Evolutionary conservation across 768 basidiomycete species (phyloP), one percentile per base, ranked within the genome.

Genomic region (Asterophora lycoperdoides): DNA sequence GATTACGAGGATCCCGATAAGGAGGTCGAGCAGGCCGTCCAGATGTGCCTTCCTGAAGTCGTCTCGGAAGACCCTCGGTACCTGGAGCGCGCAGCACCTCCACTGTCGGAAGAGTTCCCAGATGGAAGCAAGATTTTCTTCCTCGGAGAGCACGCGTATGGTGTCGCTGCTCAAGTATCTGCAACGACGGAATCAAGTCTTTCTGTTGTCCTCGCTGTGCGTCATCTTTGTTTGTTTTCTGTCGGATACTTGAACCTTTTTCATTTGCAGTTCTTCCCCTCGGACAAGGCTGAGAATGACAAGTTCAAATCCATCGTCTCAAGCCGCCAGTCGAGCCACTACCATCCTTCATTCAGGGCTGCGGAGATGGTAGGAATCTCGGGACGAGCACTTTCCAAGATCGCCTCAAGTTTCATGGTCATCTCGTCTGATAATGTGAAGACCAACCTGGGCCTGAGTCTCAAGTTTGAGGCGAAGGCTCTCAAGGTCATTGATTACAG

Each of bases 391-490:
- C 66, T 99, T 11, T 86, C 93, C 9, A 89, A 84, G 66, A 90
- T 99, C 56, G 90, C 92, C 0, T 94, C 95, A 9, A 95, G 89
- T 61, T 84, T 97, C 61, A 84, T 97, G 83, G 89, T 97, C 35
- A 65, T 91, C 48, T 80, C 79, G 0, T 70, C 78, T 0, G 91
- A 91, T 59, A 78, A 78, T 8, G 75, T 79, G 49, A 97, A 96
- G 71, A 79, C 77, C 47, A 98, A 99, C 62, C 69, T 98, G 26
- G 96, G 96, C 2, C 77, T 99, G 35, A 91, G 89, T 63, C 78
- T 99, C 56, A 99, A 99, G 65, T 99, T 96, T 54, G 96, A 99
- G 61, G 89, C 82, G 10, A 98, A 96, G 68, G 79, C 83, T 8
- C 65, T 93, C 58, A 99, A 98, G 68, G 96, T 99, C 1, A 75